Percentiles rank a stretch among this genome's conserved stretches.
phyloP scores from a whole-genome alignment of 2,329 filamentous ascomycete genomes.

The Ambrosiella xylebori region DNA sequence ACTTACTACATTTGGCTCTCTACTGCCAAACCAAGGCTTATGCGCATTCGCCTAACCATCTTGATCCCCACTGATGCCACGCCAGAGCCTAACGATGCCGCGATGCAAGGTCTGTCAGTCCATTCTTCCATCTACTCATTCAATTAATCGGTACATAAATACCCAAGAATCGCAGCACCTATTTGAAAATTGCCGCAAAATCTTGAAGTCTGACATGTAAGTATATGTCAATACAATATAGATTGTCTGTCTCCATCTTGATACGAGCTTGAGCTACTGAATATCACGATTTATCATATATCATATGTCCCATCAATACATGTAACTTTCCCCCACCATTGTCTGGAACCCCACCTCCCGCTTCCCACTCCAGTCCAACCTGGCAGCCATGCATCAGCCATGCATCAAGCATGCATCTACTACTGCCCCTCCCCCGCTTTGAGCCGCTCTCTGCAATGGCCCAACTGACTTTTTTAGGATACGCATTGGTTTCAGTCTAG shows the following conservation, averaged over 20 bases:
- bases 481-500: neutral
- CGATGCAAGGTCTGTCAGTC: neutral
- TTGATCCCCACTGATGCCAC: neutral
- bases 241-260: too few species aligned
- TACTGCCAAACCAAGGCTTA: neutral
- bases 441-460: neutral
- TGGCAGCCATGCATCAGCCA: neutral
- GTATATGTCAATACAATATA: too few species aligned
- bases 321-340: too few species aligned
- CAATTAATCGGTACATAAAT: neutral
- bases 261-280: too few species aligned
- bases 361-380: neutral
- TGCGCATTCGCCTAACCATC: neutral
- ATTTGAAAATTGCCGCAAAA: neutral
- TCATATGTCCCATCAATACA: too few species aligned
- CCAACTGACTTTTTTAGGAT: neutral
- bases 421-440: neutral
- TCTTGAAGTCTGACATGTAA: too few species aligned
- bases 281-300: too few species aligned
- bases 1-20: neutral
- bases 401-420: neutral
- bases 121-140: too few species aligned
- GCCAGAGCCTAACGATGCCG: neutral
- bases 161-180: neutral
- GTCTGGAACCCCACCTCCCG: neutral